These are phyloP conservation scores for Terana coerulea DNA, from an alignment of 768 basidiomycete species.

Conservation along the genomic window DNA sequence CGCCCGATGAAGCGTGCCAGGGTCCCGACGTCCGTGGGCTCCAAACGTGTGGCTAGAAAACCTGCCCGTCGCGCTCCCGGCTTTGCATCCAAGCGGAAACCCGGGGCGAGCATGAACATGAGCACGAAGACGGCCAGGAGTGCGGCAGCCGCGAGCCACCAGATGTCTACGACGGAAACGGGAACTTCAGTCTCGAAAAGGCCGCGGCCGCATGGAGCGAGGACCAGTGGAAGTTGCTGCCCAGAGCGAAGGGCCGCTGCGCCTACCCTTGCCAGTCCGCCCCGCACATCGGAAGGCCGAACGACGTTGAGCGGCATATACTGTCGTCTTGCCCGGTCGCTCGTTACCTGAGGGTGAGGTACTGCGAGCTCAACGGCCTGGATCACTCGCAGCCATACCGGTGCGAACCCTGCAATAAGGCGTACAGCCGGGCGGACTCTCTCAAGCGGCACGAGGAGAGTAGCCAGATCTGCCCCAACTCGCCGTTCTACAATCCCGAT, in stretches of 20 bases:
- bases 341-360: too few species aligned
- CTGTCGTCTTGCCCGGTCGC: slow-evolving; percentile 5
- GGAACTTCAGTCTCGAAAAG: too few species aligned
- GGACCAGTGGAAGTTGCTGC: slow-evolving; percentile 1
- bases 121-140: slow-evolving; percentile 6
- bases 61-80: neutral
- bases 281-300: slow-evolving; percentile 11
- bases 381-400: neutral
- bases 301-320: slow-evolving; percentile 4
- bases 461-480: too few species aligned
- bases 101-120: slow-evolving; percentile 3
- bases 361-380: too few species aligned
- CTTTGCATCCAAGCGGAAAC: neutral
- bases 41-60: neutral
- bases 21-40: neutral
- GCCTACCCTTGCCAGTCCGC: too few species aligned
- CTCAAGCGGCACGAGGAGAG: slow-evolving; percentile 5
- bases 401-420: slow-evolving; percentile 8
- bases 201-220: too few species aligned
- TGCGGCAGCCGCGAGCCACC: neutral
- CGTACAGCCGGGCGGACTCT: slow-evolving; percentile 10
- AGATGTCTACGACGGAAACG: too few species aligned
- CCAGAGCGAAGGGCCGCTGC: neutral
- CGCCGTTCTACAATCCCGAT: too few species aligned
- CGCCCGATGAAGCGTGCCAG: neutral